phyloP scores from a whole-genome alignment of 495 filamentous ascomycete species.

The Aspergillus sparsus region DNA sequence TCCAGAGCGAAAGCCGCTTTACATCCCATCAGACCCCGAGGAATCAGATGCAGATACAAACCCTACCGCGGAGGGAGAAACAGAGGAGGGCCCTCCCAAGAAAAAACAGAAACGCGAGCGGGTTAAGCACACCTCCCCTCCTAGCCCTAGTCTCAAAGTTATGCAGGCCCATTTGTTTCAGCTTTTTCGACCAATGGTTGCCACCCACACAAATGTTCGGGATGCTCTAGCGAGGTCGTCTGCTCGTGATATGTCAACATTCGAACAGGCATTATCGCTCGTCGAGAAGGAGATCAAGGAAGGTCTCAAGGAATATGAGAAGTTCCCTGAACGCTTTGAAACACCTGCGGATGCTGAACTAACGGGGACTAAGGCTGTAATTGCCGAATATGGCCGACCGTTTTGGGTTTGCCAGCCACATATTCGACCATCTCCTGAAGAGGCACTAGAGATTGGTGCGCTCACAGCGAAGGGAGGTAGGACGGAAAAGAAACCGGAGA shows the following conservation, averaged over 20 bases:
- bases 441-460: conserved; percentile 80
- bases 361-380: conserved; percentile 63
- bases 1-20: conserved; percentile 69
- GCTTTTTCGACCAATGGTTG: conserved; percentile 77
- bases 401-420: conserved; percentile 96
- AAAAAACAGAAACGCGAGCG: conserved; percentile 67
- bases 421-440: conserved; percentile 81
- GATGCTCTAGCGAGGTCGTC: conserved; percentile 70
- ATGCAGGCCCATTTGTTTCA: conserved; percentile 95
- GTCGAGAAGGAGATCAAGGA: conserved; percentile 69
- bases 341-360: conserved; percentile 36
- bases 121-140: conserved; percentile 52
- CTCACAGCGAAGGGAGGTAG: conserved; percentile 64
- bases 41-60: conserved; percentile 41
- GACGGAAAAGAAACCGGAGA: conserved; percentile 26
- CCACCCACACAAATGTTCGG: conserved; percentile 74
- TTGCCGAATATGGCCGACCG: conserved; percentile 71
- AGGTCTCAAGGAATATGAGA: conserved; percentile 73
- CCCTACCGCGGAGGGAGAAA: conserved; percentile 29
- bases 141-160: conserved; percentile 64
- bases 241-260: conserved; percentile 66
- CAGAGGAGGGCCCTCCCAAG: conserved; percentile 44
- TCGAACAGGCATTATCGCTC: conserved; percentile 68
- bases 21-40: conserved; percentile 64
- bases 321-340: conserved; percentile 57